Conservation (phyloP, 129 eudicot genomes). For the Chrysanthemum seticuspe region DNA sequence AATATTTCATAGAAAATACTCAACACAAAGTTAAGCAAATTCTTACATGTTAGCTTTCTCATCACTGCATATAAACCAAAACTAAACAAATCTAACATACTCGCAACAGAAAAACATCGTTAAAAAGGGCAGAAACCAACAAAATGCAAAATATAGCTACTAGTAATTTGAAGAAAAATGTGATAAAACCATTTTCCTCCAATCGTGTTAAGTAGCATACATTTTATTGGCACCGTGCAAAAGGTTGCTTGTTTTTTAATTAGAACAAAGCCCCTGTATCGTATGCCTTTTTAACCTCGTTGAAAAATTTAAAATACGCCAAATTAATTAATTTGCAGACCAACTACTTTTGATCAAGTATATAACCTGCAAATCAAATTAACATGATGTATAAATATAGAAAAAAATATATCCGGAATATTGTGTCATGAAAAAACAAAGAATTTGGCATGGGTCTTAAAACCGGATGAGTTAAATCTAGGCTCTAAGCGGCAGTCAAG, state of each 20-base stretch:
- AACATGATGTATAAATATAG: too few relatives aligned
- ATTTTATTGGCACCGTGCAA: constrained; percentile 77
- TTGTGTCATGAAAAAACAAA: constrained; percentile 35
- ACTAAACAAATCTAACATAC: background rate
- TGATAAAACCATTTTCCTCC: constrained; percentile 14
- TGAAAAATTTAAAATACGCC: too few relatives aligned
- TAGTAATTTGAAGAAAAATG: constrained; percentile 13
- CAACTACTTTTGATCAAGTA: too few relatives aligned
- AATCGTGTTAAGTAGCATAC: constrained; percentile 46
- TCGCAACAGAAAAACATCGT: too few relatives aligned
- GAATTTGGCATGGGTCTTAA: constrained; percentile 35
- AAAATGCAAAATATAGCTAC: constrained; percentile 32
- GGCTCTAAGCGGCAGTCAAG: constrained; percentile 70
- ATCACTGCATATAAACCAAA: constrained; percentile 42
- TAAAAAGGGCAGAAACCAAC: background rate
- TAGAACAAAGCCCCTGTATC: constrained; percentile 56
- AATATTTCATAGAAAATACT: constrained; percentile 51
- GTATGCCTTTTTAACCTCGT: constrained; percentile 42
- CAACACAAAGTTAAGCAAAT: constrained; percentile 48
- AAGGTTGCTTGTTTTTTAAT: constrained; percentile 44
- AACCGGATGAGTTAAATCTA: constrained; percentile 29
- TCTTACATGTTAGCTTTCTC: constrained; percentile 71
- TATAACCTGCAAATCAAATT: too few relatives aligned
- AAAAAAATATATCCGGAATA: constrained; percentile 27
- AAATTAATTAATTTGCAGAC: too few relatives aligned